These are phyloP conservation scores for Pichia thaimueangensis DNA, from an alignment of 805 yeast genomes.

Conservation along the genomic window DNA sequence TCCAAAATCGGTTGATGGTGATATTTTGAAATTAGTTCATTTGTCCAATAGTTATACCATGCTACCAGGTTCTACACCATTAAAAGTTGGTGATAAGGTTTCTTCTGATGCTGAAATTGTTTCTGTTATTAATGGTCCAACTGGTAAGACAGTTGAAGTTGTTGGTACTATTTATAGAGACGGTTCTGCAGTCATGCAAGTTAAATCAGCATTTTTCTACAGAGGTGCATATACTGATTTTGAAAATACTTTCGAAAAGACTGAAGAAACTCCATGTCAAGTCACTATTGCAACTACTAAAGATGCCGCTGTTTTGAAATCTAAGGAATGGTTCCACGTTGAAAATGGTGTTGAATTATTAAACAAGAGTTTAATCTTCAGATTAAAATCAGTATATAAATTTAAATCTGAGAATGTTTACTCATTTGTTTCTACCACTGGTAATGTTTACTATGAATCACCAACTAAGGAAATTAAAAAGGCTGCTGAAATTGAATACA, in stretches of 20 bases:
- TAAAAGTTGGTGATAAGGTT: constrained; percentile 82
- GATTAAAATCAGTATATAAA: constrained; percentile 77
- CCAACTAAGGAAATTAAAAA: constrained; percentile 86
- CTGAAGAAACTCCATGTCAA: constrained; percentile 81
- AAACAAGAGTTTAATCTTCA: constrained; percentile 77
- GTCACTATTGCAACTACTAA: constrained; percentile 64
- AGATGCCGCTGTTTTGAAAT: constrained; percentile 87
- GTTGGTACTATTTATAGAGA: constrained; percentile 80
- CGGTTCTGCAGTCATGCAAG: constrained; percentile 81
- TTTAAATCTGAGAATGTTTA: constrained; percentile 72
- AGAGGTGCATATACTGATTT: constrained; percentile 87
- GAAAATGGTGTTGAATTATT: constrained; percentile 65
- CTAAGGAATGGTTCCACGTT: constrained; percentile 97
- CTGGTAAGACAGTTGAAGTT: constrained; percentile 95
- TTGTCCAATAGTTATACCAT: constrained; percentile 90
- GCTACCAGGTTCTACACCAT: constrained; percentile 86
- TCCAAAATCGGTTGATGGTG: constrained; percentile 96
- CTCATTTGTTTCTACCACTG: constrained; percentile 75
- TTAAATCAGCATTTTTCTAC: constrained; percentile 91
- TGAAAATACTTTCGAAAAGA: constrained; percentile 87
- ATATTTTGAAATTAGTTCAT: constrained; percentile 87
- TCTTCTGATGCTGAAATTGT: constrained; percentile 76
- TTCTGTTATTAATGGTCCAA: constrained; percentile 83
- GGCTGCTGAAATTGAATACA: constrained; percentile 78
- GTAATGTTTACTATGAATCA: constrained; percentile 79